Evolutionary conservation across 306 rosid species (phyloP).

Genomic region (Corylus americana): DNA sequence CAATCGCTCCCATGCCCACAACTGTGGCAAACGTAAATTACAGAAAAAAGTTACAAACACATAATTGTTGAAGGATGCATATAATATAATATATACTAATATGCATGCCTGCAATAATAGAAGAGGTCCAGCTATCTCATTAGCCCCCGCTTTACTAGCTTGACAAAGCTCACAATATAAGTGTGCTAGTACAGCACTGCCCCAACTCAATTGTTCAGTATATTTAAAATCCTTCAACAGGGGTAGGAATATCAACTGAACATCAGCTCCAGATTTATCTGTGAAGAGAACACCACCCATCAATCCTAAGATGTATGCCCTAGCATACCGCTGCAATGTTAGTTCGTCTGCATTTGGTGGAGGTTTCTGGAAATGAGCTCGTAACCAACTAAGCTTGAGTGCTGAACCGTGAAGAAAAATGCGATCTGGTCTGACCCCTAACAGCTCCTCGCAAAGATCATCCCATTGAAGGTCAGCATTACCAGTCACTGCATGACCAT

Average conservation of each 20-base stretch:
- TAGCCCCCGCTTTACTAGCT: constrained; percentile 15
- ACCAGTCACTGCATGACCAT: constrained; percentile 29
- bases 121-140: constrained; percentile 31
- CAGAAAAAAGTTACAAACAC: neutral
- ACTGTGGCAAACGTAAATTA: neutral
- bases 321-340: constrained; percentile 20
- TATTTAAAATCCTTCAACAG: constrained; percentile 21
- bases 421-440: constrained; percentile 28
- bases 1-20: constrained; percentile 35
- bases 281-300: constrained; percentile 29
- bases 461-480: constrained; percentile 26
- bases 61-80: neutral
- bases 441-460: constrained; percentile 26
- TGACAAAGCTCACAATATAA: constrained; percentile 31
- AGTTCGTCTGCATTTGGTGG: constrained; percentile 21
- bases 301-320: constrained; percentile 30
- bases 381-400: constrained; percentile 38
- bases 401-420: constrained; percentile 21
- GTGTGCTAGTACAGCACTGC: constrained; percentile 29
- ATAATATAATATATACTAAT: neutral
- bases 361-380: constrained; percentile 14
- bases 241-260: constrained; percentile 30
- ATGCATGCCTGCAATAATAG: constrained; percentile 26
- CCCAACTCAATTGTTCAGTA: constrained; percentile 24
- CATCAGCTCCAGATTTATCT: constrained; percentile 31